Percentiles rank a stretch among this genome's conserved stretches.
phyloP scores from a whole-genome alignment of 352 stramenopile genomes.

The Pythium inflatum region DNA sequence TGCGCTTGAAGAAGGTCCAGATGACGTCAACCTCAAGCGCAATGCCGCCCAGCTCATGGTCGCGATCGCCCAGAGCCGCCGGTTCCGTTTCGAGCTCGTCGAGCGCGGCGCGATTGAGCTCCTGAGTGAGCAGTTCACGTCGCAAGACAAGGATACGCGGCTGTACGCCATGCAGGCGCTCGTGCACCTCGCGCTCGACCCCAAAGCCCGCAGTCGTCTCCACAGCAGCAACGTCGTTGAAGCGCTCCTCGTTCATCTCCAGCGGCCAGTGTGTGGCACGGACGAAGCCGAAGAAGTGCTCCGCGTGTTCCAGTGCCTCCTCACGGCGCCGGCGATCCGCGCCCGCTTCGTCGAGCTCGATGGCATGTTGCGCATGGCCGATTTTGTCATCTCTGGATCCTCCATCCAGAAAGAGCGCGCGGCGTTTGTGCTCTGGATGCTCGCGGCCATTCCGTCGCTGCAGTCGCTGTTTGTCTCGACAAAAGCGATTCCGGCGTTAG shows the following conservation, averaged over 20 bases:
- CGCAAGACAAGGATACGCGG: neutral
- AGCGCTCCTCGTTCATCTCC: neutral
- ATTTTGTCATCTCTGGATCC: constrained; percentile 6
- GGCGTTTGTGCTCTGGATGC: constrained; percentile 26
- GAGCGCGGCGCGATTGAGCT: constrained; percentile 17
- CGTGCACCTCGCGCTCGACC: constrained; percentile 9
- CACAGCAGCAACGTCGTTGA: neutral
- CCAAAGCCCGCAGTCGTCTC: neutral
- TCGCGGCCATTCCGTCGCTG: constrained; percentile 8
- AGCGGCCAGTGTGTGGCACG: neutral
- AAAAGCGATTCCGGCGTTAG: constrained; percentile 17
- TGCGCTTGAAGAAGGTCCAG: no score
- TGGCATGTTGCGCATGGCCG: constrained; percentile 2
- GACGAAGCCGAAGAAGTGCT: constrained; percentile 8
- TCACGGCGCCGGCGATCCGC: constrained; percentile 3
- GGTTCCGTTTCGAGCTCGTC: constrained; percentile 13
- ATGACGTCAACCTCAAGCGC: neutral
- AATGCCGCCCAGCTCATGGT: neutral
- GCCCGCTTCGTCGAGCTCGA: constrained; percentile 5
- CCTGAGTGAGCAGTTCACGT: neutral
- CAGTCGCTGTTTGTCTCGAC: constrained; percentile 6
- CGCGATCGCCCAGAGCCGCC: neutral
- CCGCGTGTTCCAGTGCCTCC: constrained; percentile 19
- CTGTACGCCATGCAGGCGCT: constrained; percentile 6
- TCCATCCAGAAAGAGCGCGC: constrained; percentile 9